phyloP scores from a whole-genome alignment of 1,284 basidiomycete genomes.

The Boletus smithii region DNA sequence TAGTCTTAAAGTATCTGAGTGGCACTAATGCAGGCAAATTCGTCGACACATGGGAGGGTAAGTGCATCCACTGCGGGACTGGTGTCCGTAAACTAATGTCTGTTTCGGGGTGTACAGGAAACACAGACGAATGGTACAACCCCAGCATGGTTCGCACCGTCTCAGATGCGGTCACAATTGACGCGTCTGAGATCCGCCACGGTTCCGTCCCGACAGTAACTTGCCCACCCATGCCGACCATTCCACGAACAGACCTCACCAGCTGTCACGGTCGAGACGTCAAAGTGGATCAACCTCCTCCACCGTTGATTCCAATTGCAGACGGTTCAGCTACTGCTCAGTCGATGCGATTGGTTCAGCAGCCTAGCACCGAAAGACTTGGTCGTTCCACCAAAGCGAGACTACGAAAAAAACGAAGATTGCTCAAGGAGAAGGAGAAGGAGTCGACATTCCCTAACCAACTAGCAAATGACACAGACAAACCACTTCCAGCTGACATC shows the following conservation, averaged over 20 bases:
- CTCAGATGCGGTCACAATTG: conserved; percentile 8
- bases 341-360: not conserved
- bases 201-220: not conserved
- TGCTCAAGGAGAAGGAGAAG: conserved; percentile 10
- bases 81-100: not conserved
- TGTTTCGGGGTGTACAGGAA: conserved; percentile 8
- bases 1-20: conserved; percentile 37
- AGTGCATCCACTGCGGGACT: conserved; percentile 12
- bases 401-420: conserved; percentile 21
- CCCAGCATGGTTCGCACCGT: conserved; percentile 16
- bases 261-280: not conserved
- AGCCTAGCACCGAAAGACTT: not conserved
- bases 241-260: not conserved
- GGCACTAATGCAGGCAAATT: conserved; percentile 25
- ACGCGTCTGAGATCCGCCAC: conserved; percentile 4
- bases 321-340: not conserved
- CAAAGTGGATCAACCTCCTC: not conserved
- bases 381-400: conserved; percentile 5
- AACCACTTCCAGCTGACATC: not conserved
- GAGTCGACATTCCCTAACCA: not conserved
- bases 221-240: not conserved
- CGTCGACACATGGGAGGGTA: conserved; percentile 43
- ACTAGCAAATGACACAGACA: not conserved
- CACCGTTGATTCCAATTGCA: not conserved
- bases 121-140: conserved; percentile 30